phyloP scores from a whole-genome alignment of 169 alveolate genomes.

The Ichthyophthirius multifiliis region DNA sequence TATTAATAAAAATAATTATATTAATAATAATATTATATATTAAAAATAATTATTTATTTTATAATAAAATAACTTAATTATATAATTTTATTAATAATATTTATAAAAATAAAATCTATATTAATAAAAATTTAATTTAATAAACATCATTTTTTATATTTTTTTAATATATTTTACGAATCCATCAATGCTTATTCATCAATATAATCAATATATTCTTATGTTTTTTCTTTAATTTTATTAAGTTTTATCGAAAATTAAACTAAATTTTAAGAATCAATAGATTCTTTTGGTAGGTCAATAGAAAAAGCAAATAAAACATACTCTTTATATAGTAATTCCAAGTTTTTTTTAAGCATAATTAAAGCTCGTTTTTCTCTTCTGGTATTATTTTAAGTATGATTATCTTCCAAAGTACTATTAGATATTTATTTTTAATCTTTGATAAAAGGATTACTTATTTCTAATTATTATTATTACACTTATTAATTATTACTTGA shows the following conservation, averaged over 20 bases:
- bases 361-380: background rate
- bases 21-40: too few species aligned
- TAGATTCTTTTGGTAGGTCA: background rate
- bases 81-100: too few species aligned
- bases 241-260: background rate
- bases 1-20: too few species aligned
- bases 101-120: too few species aligned
- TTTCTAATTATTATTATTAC: background rate
- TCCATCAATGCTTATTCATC: background rate
- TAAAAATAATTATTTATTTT: too few species aligned
- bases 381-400: background rate
- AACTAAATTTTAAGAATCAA: background rate
- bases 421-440: too few species aligned
- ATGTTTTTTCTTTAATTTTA: background rate
- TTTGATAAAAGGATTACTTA: too few species aligned
- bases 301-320: background rate
- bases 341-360: background rate
- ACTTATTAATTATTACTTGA: background rate
- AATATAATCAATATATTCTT: background rate
- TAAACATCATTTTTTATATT: too few species aligned
- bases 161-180: too few species aligned
- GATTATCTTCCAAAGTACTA: background rate
- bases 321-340: background rate
- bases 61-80: too few species aligned
- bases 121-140: too few species aligned